Percentiles rank a stretch among this genome's conserved stretches.
Conservation (phyloP, 768 basidiomycete genomes). For the Chalciporus chontae region DNA sequence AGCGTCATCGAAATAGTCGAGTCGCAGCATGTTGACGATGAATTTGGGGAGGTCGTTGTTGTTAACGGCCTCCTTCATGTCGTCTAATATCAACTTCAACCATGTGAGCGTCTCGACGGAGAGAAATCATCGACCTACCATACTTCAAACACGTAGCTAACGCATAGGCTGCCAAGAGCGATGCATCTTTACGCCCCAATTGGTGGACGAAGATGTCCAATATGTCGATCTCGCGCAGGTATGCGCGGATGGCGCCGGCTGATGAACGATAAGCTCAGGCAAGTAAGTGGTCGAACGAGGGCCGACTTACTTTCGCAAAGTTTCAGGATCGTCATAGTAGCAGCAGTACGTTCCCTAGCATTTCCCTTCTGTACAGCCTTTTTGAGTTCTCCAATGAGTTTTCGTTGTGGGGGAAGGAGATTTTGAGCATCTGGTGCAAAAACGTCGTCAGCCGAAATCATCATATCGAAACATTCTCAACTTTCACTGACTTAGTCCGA, state of each 20-base stretch:
- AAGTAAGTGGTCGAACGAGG: neutral
- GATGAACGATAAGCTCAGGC: neutral
- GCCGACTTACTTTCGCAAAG: slow-evolving; percentile 16
- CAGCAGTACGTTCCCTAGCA: slow-evolving; percentile 19
- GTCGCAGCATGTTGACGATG: slow-evolving; percentile 22
- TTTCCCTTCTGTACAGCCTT: neutral
- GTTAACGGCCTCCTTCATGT: slow-evolving; percentile 13
- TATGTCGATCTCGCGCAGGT: slow-evolving; percentile 9
- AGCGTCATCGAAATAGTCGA: slow-evolving; percentile 25
- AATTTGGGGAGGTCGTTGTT: slow-evolving; percentile 10
- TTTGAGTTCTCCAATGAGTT: slow-evolving; percentile 13
- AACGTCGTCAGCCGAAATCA: neutral
- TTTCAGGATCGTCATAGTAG: slow-evolving; percentile 21
- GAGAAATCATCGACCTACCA: slow-evolving; percentile 5
- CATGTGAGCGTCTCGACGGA: neutral
- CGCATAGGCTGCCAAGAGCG: slow-evolving; percentile 22
- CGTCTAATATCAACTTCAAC: slow-evolving; percentile 3
- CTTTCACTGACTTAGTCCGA: slow-evolving; percentile 17
- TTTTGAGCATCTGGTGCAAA: slow-evolving; percentile 2
- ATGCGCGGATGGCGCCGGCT: slow-evolving; percentile 7
- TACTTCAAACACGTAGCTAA: slow-evolving; percentile 14
- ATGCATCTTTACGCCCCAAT: slow-evolving; percentile 11
- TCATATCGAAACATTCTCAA: neutral
- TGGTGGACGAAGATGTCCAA: slow-evolving; percentile 14
- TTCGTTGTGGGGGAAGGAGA: slow-evolving; percentile 3